phyloP scores from a whole-genome alignment of 371 early-diverging fungal genomes.

The Mucor velutinosus region DNA sequence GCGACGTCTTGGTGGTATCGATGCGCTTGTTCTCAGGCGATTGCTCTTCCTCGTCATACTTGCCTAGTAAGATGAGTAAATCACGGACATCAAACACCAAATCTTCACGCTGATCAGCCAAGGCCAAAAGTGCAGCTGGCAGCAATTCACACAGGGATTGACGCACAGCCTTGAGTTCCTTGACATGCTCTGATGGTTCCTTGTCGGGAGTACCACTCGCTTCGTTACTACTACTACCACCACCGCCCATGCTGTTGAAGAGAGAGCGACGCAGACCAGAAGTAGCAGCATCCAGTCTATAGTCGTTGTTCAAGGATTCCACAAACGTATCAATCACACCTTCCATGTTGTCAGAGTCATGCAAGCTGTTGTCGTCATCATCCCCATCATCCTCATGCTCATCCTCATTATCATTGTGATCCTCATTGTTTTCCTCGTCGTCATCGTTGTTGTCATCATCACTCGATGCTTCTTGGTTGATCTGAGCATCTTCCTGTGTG shows the following conservation, averaged over 20 bases:
- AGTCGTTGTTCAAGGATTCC: constrained; percentile 14
- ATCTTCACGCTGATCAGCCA: constrained; percentile 70
- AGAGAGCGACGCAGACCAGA: not conserved
- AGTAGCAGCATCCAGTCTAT: not conserved
- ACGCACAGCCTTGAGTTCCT: constrained; percentile 55
- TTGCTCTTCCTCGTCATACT: constrained; percentile 38
- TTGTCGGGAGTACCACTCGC: no score
- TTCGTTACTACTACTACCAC: not conserved
- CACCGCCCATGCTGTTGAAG: not conserved
- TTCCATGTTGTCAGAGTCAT: constrained; percentile 22
- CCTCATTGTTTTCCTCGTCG: constrained; percentile 23
- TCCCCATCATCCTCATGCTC: constrained; percentile 21
- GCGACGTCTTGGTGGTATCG: constrained; percentile 4
- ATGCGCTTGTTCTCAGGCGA: not conserved
- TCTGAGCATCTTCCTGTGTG: constrained; percentile 9
- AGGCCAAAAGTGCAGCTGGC: constrained; percentile 52
- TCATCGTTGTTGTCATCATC: constrained; percentile 1
- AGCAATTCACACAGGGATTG: constrained; percentile 52
- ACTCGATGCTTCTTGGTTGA: constrained; percentile 7
- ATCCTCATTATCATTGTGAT: constrained; percentile 22
- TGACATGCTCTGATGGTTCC: constrained; percentile 25
- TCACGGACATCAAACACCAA: constrained; percentile 74
- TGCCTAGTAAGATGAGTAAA: constrained; percentile 54
- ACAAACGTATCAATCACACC: constrained; percentile 23
- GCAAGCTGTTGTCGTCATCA: constrained; percentile 8